phyloP scores from a whole-genome alignment of 441 rosid species.

The Pelargonium exstipulatum region DNA sequence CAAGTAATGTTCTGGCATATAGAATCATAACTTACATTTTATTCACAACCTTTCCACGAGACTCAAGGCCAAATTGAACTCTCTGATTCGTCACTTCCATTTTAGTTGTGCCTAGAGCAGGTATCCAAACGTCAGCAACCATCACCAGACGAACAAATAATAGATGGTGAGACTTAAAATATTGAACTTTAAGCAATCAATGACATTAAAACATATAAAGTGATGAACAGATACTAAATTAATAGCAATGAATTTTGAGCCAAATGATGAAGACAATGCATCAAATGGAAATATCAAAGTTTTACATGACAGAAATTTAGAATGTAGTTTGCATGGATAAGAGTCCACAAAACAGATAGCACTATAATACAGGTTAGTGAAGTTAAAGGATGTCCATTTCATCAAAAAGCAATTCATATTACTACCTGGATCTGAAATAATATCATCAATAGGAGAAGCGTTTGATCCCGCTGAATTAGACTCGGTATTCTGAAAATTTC shows the following conservation, averaged over 20 bases:
- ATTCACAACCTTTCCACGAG: conserved; percentile 19
- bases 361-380: not conserved
- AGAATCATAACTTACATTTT: conserved; percentile 20
- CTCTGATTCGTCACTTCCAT: conserved; percentile 19
- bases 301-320: not conserved
- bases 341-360: not conserved
- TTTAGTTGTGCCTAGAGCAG: not conserved
- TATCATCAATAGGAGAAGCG: not conserved
- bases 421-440: not conserved
- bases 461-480: not conserved
- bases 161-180: not conserved
- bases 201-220: not conserved
- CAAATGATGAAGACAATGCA: not conserved
- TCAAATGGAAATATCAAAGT: not conserved
- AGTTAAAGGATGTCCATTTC: not conserved
- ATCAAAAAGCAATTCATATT: not conserved
- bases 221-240: not conserved
- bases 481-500: not conserved
- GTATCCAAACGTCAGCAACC: not conserved
- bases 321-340: not conserved
- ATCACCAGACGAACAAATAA: not conserved
- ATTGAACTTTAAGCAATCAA: not conserved
- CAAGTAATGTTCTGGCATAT: not conserved
- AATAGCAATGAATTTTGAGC: not conserved
- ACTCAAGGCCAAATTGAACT: conserved; percentile 13